Percentiles rank a stretch among this genome's conserved stretches.
These are phyloP conservation scores for Ophiocordyceps unilateralis DNA, from an alignment of 2,329 filamentous ascomycete genomes.

Conservation along the genomic window DNA sequence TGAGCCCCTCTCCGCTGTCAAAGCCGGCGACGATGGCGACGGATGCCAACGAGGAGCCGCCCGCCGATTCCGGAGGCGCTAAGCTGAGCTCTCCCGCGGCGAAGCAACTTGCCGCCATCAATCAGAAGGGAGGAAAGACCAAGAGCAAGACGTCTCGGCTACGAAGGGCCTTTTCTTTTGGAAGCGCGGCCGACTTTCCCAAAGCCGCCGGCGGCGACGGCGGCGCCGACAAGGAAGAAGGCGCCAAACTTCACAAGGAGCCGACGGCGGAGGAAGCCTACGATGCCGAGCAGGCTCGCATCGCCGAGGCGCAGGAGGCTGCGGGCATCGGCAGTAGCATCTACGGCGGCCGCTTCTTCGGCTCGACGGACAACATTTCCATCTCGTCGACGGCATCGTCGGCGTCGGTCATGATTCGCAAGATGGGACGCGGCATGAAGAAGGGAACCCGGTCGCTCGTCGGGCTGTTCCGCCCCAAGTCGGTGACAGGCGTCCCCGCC, in stretches of 20 bases:
- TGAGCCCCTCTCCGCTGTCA: conserved; percentile 57
- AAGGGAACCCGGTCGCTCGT: conserved; percentile 81
- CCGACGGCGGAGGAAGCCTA: conserved; percentile 45
- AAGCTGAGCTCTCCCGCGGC: conserved; percentile 51
- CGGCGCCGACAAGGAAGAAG: conserved; percentile 26
- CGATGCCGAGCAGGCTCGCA: conserved; percentile 79
- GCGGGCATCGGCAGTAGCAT: conserved; percentile 84
- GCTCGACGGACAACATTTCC: conserved; percentile 88
- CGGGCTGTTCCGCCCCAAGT: conserved; percentile 89
- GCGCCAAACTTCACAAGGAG: conserved; percentile 48
- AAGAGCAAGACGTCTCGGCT: conserved; percentile 78
- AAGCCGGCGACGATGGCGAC: conserved; percentile 48
- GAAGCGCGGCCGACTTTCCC: conserved; percentile 79
- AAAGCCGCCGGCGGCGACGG: conserved; percentile 51
- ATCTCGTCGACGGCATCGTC: conserved; percentile 83
- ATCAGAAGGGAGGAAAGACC: conserved; percentile 58
- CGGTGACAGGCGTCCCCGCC: conserved; percentile 59
- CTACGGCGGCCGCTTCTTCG: conserved; percentile 75
- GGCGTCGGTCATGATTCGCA: conserved; percentile 84
- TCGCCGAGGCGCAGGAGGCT: conserved; percentile 84
- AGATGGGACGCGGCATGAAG: conserved; percentile 99
- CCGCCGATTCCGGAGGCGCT: conserved; percentile 14
- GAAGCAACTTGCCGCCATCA: conserved; percentile 73
- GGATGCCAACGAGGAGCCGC: conserved; percentile 28
- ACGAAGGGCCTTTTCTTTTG: conserved; percentile 87